A percentile compares a stretch with the other conserved stretches of the same genome.
phyloP scores from a whole-genome alignment of 306 rosid species.

The Casuarina glauca region DNA sequence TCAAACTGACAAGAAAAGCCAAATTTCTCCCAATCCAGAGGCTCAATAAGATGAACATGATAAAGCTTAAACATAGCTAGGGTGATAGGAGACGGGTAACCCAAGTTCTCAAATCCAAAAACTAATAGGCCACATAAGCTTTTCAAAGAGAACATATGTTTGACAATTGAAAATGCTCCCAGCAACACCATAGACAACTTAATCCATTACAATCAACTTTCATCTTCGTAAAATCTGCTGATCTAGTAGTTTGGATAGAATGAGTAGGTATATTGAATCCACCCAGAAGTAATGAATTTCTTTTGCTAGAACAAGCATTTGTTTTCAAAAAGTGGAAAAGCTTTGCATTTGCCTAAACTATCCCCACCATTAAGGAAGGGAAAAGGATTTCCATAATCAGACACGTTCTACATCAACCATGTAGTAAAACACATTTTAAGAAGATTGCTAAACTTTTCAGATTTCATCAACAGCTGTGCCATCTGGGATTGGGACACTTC shows the following conservation, averaged over 20 bases:
- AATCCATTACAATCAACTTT: background rate
- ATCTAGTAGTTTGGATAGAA: background rate
- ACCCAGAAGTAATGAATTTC: too few species aligned
- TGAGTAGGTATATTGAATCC: background rate
- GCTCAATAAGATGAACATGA: background rate
- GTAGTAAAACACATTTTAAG: too few species aligned
- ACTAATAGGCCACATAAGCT: background rate
- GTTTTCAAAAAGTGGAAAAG: background rate
- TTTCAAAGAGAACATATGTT: background rate
- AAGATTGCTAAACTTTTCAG: too few species aligned
- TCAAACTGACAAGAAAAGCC: background rate
- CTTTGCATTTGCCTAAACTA: background rate
- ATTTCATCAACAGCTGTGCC: too few species aligned
- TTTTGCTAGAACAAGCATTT: background rate
- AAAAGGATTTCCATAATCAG: background rate
- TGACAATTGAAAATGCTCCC: background rate
- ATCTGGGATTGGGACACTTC: background rate
- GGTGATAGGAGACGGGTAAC: background rate
- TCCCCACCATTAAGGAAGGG: background rate
- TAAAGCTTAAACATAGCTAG: background rate
- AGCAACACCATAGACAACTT: background rate
- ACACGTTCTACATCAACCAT: background rate
- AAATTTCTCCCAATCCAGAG: background rate
- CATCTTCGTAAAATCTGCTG: background rate
- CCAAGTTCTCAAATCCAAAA: background rate